Evolutionary conservation across 352 stramenopile genomes (phyloP).

Genomic region (Pelagophyceae sp.): DNA sequence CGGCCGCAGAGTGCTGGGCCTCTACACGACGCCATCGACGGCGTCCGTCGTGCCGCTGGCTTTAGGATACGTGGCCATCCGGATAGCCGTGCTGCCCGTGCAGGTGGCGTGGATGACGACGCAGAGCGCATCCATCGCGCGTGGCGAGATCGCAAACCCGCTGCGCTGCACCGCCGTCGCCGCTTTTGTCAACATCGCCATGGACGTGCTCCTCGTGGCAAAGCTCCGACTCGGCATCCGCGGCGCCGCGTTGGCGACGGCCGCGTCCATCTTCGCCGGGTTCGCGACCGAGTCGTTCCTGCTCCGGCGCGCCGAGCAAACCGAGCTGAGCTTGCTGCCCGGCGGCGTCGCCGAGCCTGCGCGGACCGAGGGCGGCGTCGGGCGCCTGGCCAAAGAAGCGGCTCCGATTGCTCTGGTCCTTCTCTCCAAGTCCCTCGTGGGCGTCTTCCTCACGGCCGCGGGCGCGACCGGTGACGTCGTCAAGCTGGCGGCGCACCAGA

Average conservation of each 20-base stretch:
- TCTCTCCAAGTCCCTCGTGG: background rate
- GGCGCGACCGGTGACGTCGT: background rate
- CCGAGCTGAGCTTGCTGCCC: background rate
- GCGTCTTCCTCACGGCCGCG: background rate
- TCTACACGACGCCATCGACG: background rate
- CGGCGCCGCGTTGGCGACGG: slow-evolving; percentile 34
- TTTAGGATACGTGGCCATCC: slow-evolving; percentile 25
- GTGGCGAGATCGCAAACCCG: slow-evolving; percentile 32
- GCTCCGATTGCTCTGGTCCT: background rate
- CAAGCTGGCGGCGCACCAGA: slow-evolving; percentile 28
- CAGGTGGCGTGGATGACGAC: slow-evolving; percentile 30
- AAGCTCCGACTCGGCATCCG: slow-evolving; percentile 28
- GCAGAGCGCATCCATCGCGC: slow-evolving; percentile 34
- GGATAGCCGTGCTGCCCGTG: slow-evolving; percentile 29
- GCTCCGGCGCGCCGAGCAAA: background rate
- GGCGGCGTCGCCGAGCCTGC: background rate
- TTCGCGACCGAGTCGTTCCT: no score
- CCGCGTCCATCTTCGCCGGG: slow-evolving; percentile 23
- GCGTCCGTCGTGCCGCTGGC: slow-evolving; percentile 12
- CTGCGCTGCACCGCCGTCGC: slow-evolving; percentile 25
- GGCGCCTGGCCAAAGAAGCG: background rate
- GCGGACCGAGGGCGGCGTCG: background rate
- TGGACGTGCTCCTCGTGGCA: slow-evolving; percentile 30
- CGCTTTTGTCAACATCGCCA: slow-evolving; percentile 31
- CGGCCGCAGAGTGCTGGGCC: background rate